Percentiles rank a stretch among this genome's conserved stretches.
These are phyloP conservation scores for Sextonia rubra DNA, from an alignment of 164 flowering plant genomes.

Conservation along the genomic window DNA sequence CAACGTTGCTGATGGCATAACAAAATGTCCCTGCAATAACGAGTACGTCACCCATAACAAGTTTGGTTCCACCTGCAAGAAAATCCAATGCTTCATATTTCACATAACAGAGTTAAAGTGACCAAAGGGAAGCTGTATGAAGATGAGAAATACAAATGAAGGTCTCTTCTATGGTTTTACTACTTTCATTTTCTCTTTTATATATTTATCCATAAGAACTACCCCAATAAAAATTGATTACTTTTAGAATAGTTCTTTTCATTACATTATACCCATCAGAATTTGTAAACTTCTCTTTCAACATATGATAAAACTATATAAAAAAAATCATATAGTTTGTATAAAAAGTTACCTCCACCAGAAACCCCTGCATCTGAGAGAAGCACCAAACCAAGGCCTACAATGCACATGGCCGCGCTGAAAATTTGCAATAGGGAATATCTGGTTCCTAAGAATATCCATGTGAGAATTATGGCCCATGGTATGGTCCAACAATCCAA, in stretches of 20 bases:
- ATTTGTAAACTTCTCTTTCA: neutral
- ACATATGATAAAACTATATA: too few species aligned
- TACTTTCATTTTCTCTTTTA: too few species aligned
- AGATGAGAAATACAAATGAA: neutral
- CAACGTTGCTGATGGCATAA: constrained; percentile 67
- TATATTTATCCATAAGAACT: too few species aligned
- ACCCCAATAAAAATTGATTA: too few species aligned
- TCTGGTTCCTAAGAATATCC: constrained; percentile 59
- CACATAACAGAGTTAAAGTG: neutral
- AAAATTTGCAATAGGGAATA: constrained; percentile 58
- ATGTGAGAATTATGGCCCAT: constrained; percentile 72
- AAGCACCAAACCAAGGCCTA: constrained; percentile 66
- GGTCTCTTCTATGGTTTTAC: neutral
- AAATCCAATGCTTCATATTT: neutral
- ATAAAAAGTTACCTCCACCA: constrained; percentile 50
- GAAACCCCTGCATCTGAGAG: constrained; percentile 69
- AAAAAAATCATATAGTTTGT: neutral
- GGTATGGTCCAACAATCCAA: constrained; percentile 76
- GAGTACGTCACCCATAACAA: constrained; percentile 69
- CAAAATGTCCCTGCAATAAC: constrained; percentile 63
- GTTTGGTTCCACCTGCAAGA: constrained; percentile 56
- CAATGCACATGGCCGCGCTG: constrained; percentile 54
- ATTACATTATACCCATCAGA: neutral
- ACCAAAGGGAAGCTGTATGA: neutral
- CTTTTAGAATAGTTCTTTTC: too few species aligned